These are phyloP conservation scores for Emydomyces testavorans DNA, from an alignment of 2,329 filamentous ascomycete species.

Conservation along the genomic window DNA sequence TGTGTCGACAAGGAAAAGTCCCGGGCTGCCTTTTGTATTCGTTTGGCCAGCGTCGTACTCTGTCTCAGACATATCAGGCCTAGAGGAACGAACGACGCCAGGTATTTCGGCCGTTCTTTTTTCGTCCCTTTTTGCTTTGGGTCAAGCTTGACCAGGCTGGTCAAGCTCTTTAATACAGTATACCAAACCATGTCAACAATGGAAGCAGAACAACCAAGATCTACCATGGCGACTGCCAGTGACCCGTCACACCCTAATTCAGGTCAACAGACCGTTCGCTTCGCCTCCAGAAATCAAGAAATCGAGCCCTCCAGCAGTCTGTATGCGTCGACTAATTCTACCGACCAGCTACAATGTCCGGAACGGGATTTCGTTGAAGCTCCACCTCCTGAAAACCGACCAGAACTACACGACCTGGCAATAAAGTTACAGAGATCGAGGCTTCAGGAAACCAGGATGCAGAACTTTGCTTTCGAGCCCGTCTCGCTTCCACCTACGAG, in stretches of 20 bases:
- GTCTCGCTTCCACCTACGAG: constrained; percentile 61
- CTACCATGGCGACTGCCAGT: constrained; percentile 10
- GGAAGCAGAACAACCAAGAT: neutral
- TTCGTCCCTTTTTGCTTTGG: constrained; percentile 6
- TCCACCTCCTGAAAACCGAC: constrained; percentile 34
- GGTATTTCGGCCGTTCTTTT: neutral
- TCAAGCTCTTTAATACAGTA: neutral
- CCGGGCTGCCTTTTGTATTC: neutral
- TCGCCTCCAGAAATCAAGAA: constrained; percentile 59
- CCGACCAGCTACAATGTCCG: constrained; percentile 16
- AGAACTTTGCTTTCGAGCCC: constrained; percentile 79
- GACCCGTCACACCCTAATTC: neutral
- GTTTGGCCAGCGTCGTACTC: neutral
- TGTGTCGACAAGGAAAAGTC: constrained; percentile 4
- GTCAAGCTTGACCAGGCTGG: neutral
- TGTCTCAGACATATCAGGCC: neutral
- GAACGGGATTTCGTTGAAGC: neutral
- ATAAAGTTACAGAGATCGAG: constrained; percentile 60
- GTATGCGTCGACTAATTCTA: constrained; percentile 20
- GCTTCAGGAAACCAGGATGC: constrained; percentile 71
- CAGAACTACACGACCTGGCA: constrained; percentile 61
- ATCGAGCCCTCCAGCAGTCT: constrained; percentile 44
- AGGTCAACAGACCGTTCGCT: constrained; percentile 48
- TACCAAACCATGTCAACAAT: neutral
- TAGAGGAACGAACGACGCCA: neutral